Percentiles rank a stretch among this genome's conserved stretches.
These are phyloP conservation scores for Blastocystis sp. DNA, from an alignment of 352 stramenopile genomes.

Conservation along the genomic window DNA sequence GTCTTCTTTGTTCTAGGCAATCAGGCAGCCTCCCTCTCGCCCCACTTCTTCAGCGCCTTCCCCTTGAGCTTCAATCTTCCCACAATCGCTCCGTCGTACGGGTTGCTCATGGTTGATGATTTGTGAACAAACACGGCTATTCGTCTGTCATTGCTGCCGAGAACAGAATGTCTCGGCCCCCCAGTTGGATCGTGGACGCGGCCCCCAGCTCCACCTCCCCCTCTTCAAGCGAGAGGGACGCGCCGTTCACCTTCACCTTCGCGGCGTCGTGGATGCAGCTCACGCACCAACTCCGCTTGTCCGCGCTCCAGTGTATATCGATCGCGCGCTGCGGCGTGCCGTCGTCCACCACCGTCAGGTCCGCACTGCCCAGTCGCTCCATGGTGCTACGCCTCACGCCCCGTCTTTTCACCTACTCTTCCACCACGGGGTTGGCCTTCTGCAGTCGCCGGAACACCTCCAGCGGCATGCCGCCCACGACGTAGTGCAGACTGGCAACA, in stretches of 20 bases:
- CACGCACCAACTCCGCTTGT: slow-evolving; percentile 12
- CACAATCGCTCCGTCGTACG: slow-evolving; percentile 40
- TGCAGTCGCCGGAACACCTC: slow-evolving; percentile 8
- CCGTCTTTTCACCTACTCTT: not conserved
- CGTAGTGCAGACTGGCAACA: slow-evolving; percentile 1
- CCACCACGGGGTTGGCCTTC: slow-evolving; percentile 24
- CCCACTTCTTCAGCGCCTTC: slow-evolving; percentile 43
- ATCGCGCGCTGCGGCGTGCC: not conserved
- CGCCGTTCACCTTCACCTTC: not conserved
- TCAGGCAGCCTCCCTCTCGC: not conserved
- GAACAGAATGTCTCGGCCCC: not conserved
- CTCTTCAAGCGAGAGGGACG: not conserved
- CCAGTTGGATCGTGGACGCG: not conserved
- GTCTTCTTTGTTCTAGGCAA: slow-evolving; percentile 44
- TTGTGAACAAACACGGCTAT: slow-evolving; percentile 44
- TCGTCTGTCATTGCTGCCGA: not conserved
- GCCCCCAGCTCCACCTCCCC: not conserved
- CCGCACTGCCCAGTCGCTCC: not conserved
- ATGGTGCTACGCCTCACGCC: not conserved
- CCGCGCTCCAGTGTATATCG: slow-evolving; percentile 21
- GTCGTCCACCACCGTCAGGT: slow-evolving; percentile 40
- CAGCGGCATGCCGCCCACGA: slow-evolving; percentile 1
- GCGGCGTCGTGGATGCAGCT: not conserved
- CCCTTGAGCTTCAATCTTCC: slow-evolving; percentile 60
- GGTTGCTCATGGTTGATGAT: slow-evolving; percentile 58